A percentile compares a stretch with the other conserved stretches of the same genome.
phyloP scores from a whole-genome alignment of 1,139 yeast species.

The Yamadazyma atlantica region DNA sequence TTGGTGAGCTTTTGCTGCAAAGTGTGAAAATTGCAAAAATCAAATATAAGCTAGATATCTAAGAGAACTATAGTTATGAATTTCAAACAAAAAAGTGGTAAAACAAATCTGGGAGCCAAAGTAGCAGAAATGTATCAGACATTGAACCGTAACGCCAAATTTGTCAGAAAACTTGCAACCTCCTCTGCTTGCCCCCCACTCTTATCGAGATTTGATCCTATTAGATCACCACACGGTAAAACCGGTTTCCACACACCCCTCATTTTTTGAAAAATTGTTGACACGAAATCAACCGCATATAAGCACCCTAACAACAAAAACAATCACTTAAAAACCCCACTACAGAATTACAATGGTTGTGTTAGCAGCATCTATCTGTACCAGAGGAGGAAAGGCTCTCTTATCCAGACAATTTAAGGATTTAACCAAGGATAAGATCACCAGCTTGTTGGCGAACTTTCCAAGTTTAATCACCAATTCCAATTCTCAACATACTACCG shows the following conservation, averaged over 20 bases:
- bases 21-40: not conserved
- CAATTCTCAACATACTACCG: conserved; percentile 87
- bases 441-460: conserved; percentile 82
- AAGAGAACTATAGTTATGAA: too few relatives aligned
- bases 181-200: too few relatives aligned
- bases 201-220: too few relatives aligned
- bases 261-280: conserved; percentile 7
- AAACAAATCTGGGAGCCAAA: too few relatives aligned
- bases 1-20: not conserved
- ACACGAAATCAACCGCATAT: conserved; percentile 10
- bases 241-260: not conserved
- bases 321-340: not conserved
- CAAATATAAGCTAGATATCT: too few relatives aligned
- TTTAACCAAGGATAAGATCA: conserved; percentile 79
- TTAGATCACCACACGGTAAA: not conserved
- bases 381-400: conserved; percentile 92
- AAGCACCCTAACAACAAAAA: not conserved
- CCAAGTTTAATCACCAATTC: conserved; percentile 74
- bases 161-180: too few relatives aligned
- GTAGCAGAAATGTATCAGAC: too few relatives aligned
- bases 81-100: too few relatives aligned
- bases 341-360: conserved; percentile 35
- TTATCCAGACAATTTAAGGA: conserved; percentile 92
- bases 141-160: too few relatives aligned
- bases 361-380: conserved; percentile 92